phyloP scores from a whole-genome alignment of 1,139 yeast species.

The Sugiyamaella sp. region DNA sequence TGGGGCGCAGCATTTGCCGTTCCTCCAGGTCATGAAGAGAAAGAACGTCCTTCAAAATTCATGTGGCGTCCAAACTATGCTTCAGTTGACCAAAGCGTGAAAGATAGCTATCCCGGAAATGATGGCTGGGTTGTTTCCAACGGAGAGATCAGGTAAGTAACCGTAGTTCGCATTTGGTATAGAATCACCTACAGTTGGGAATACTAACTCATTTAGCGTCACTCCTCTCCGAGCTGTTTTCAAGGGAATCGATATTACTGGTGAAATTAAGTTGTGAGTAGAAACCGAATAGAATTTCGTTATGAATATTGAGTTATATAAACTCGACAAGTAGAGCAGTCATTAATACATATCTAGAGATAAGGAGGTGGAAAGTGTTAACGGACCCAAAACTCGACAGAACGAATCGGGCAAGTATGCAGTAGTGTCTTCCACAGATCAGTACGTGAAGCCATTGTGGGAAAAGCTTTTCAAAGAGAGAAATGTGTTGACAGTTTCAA shows the following conservation, averaged over 20 bases:
- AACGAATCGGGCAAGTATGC: slow-evolving; percentile 3
- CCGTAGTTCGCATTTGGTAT: neutral
- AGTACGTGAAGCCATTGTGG: slow-evolving; percentile 65
- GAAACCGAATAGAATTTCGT: slow-evolving; percentile 29
- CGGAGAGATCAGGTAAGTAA: slow-evolving; percentile 44
- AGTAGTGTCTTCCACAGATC: slow-evolving; percentile 12
- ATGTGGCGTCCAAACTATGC: slow-evolving; percentile 85
- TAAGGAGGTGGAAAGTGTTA: neutral
- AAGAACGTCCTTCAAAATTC: slow-evolving; percentile 46
- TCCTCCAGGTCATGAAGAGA: slow-evolving; percentile 21
- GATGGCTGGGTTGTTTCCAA: slow-evolving; percentile 52
- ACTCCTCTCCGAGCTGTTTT: slow-evolving; percentile 84
- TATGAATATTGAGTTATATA: neutral
- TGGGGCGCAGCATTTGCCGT: slow-evolving; percentile 69
- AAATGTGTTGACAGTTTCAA: slow-evolving; percentile 21
- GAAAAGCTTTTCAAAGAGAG: slow-evolving; percentile 46
- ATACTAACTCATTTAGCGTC: slow-evolving; percentile 51
- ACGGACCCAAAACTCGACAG: neutral
- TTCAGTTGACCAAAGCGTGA: slow-evolving; percentile 63
- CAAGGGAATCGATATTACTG: slow-evolving; percentile 58
- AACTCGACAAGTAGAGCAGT: slow-evolving; percentile 9
- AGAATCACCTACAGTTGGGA: slow-evolving; percentile 9
- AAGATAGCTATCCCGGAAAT: slow-evolving; percentile 50
- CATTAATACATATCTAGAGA: slow-evolving; percentile 25
- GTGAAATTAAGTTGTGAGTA: slow-evolving; percentile 53